phyloP scores from a whole-genome alignment of 495 filamentous ascomycete genomes.

The Podospora anserina region DNA sequence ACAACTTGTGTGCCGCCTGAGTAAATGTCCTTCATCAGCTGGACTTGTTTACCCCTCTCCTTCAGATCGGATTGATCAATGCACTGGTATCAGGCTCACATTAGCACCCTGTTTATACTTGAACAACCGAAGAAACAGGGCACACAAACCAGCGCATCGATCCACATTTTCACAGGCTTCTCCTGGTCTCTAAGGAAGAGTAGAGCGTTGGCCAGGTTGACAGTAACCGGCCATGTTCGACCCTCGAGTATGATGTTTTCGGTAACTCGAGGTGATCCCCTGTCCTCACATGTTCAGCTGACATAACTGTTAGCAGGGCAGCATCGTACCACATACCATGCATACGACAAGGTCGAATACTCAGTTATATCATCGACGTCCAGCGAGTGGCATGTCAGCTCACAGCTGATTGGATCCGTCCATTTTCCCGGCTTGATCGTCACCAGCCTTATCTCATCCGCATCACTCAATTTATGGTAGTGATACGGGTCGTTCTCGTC shows the following conservation, averaged over 20 bases:
- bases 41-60: constrained; percentile 12
- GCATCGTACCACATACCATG: background rate
- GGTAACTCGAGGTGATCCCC: background rate
- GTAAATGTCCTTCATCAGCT: constrained; percentile 8
- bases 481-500: background rate
- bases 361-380: background rate
- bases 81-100: background rate
- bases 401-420: background rate
- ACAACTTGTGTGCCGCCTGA: background rate
- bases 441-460: background rate
- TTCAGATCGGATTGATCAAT: constrained; percentile 10
- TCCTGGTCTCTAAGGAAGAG: background rate
- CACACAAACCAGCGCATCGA: constrained; percentile 12
- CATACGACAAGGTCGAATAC: constrained; percentile 14
- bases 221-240: constrained; percentile 6
- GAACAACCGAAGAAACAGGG: background rate
- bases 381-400: background rate
- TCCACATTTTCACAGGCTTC: constrained; percentile 7
- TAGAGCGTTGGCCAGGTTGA: constrained; percentile 13
- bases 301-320: background rate
- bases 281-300: background rate
- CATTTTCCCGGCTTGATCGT: background rate
- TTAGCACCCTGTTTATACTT: background rate
- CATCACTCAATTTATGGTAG: background rate
- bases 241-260: constrained; percentile 5